Percentiles rank a stretch among this genome's conserved stretches.
These are phyloP conservation scores for Talaromyces stipitatus DNA, from an alignment of 495 filamentous ascomycete genomes.

Conservation along the genomic window DNA sequence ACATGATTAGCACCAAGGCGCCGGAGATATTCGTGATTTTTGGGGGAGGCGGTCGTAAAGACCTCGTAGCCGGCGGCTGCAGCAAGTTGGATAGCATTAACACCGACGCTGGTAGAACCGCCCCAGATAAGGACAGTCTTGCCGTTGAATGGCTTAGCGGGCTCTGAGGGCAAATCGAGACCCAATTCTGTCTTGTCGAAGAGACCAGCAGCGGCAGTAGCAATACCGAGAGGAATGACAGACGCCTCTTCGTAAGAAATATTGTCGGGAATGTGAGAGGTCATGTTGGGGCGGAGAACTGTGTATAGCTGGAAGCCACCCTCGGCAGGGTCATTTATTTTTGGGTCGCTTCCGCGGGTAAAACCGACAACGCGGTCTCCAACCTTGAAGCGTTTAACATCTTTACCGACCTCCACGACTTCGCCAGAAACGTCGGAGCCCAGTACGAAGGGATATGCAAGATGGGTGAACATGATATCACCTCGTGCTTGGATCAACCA, in stretches of 20 bases:
- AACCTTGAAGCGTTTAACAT: constrained; percentile 24
- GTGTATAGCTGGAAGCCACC: constrained; percentile 34
- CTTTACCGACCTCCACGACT: constrained; percentile 27
- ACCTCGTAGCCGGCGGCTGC: constrained; percentile 33
- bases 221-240: constrained; percentile 29
- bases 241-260: constrained; percentile 31
- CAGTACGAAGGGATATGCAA: constrained; percentile 32
- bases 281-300: constrained; percentile 17
- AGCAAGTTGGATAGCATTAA: constrained; percentile 32
- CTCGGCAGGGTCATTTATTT: constrained; percentile 19
- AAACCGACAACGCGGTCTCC: constrained; percentile 39
- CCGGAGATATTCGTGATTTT: constrained; percentile 35
- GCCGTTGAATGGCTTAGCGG: constrained; percentile 1
- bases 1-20: constrained; percentile 33
- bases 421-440: constrained; percentile 36
- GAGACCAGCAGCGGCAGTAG: constrained; percentile 20
- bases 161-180: constrained; percentile 7
- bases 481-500: constrained; percentile 17
- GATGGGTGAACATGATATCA: constrained; percentile 13
- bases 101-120: constrained; percentile 37
- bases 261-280: constrained; percentile 24
- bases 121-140: constrained; percentile 39
- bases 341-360: constrained; percentile 1
- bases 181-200: constrained; percentile 4
- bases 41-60: constrained; percentile 36